phyloP scores from a whole-genome alignment of 2,329 filamentous ascomycete species.

The Cladosporium halotolerans region DNA sequence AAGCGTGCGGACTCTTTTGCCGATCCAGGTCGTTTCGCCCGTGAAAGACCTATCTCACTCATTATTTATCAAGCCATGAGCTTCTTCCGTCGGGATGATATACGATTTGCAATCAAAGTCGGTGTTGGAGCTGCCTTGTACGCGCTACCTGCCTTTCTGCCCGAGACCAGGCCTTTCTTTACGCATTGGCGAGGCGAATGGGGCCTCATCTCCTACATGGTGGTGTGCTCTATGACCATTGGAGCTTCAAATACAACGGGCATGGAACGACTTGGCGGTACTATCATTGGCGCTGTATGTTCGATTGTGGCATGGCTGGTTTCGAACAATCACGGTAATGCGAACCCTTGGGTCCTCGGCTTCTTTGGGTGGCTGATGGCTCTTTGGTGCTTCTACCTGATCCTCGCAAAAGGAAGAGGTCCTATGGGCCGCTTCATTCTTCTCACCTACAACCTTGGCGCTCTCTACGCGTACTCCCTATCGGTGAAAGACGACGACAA shows the following conservation, averaged over 20 bases:
- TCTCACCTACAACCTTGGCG: slow-evolving; percentile 91
- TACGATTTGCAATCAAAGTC: slow-evolving; percentile 83
- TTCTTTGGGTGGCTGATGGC: slow-evolving; percentile 71
- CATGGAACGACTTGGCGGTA: slow-evolving; percentile 78
- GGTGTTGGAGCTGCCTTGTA: slow-evolving; percentile 84
- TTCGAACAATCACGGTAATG: slow-evolving; percentile 46
- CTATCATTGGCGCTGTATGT: slow-evolving; percentile 69
- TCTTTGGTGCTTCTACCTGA: slow-evolving; percentile 84
- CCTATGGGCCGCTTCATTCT: slow-evolving; percentile 91
- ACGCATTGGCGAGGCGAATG: slow-evolving; percentile 90
- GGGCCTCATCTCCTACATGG: slow-evolving; percentile 95
- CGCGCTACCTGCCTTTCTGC: slow-evolving; percentile 81
- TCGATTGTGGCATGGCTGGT: slow-evolving; percentile 74
- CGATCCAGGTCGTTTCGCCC: slow-evolving; percentile 15
- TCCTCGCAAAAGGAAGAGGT: slow-evolving; percentile 73
- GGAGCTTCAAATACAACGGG: slow-evolving; percentile 93
- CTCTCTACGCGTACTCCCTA: slow-evolving; percentile 88
- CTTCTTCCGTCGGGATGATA: slow-evolving; percentile 58
- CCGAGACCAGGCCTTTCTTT: slow-evolving; percentile 71
- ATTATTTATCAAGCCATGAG: slow-evolving; percentile 50
- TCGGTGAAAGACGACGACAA: slow-evolving; percentile 72
- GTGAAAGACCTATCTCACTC: slow-evolving; percentile 32
- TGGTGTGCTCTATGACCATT: slow-evolving; percentile 96
- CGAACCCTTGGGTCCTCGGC: slow-evolving; percentile 68
- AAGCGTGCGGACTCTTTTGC: slow-evolving; percentile 25